These are phyloP conservation scores for Bathelium albidoporum DNA, from an alignment of 495 filamentous ascomycete genomes.

Conservation along the genomic window DNA sequence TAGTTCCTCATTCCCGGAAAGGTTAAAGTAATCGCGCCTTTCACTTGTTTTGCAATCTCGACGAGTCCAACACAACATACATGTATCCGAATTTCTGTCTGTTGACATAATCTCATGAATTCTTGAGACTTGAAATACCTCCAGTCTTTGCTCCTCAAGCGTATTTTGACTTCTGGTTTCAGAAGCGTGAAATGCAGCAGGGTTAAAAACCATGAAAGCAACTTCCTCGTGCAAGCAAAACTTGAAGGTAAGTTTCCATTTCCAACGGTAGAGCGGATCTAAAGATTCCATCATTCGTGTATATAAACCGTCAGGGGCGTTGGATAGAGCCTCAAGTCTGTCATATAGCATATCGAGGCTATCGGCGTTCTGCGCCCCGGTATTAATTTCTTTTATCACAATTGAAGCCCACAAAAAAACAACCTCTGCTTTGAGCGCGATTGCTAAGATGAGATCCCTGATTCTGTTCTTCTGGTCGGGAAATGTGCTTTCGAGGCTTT, in stretches of 20 bases:
- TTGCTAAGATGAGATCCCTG: neutral
- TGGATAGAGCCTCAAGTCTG: neutral
- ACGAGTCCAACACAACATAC: conserved; percentile 1
- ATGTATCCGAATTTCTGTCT: neutral
- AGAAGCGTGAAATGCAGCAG: neutral
- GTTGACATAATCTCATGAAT: neutral
- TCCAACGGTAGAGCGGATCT: neutral
- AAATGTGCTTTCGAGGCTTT: neutral
- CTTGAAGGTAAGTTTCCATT: neutral
- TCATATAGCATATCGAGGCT: neutral
- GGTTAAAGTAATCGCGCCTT: neutral
- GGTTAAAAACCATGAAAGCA: neutral
- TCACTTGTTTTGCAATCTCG: neutral
- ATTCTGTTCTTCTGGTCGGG: neutral
- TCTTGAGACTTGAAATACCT: conserved; percentile 2
- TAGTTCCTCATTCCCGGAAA: neutral
- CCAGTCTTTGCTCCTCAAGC: neutral
- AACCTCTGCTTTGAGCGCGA: neutral
- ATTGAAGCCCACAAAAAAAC: neutral
- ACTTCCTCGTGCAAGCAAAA: neutral
- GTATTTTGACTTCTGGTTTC: neutral
- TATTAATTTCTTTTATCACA: neutral
- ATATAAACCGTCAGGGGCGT: neutral
- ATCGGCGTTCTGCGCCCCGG: neutral
- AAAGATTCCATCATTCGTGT: neutral